Conservation (phyloP, 495 filamentous ascomycete genomes). For the Penicillium alfredii region DNA sequence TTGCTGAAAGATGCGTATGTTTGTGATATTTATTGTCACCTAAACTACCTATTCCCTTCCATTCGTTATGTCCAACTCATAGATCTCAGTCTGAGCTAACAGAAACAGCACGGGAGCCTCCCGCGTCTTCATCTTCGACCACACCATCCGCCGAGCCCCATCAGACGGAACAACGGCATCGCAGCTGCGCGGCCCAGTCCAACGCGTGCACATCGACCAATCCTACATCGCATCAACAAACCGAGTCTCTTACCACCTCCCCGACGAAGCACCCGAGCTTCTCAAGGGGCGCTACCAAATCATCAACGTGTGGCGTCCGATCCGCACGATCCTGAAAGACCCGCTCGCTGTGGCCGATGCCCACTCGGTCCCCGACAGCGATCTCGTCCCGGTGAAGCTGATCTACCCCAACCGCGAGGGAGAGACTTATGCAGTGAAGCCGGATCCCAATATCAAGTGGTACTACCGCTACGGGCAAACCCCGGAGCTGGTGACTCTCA, state of each 20-base stretch:
- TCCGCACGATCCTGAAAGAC: slow-evolving; percentile 56
- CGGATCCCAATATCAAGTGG: slow-evolving; percentile 43
- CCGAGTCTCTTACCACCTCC: slow-evolving; percentile 56
- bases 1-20: slow-evolving; percentile 58
- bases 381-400: slow-evolving; percentile 40
- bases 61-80: too few species aligned
- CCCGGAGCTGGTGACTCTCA: slow-evolving; percentile 56
- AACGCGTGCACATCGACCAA: slow-evolving; percentile 68
- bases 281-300: slow-evolving; percentile 63
- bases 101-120: slow-evolving; percentile 44
- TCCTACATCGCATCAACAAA: slow-evolving; percentile 52
- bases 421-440: slow-evolving; percentile 40
- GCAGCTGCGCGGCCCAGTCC: slow-evolving; percentile 54
- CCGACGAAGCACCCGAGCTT: slow-evolving; percentile 55
- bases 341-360: slow-evolving; percentile 58
- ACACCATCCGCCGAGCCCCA: slow-evolving; percentile 60
- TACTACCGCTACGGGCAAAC: slow-evolving; percentile 47
- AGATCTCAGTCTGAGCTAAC: too few species aligned
- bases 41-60: too few species aligned
- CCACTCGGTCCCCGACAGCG: slow-evolving; percentile 37
- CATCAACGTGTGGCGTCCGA: slow-evolving; percentile 77
- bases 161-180: slow-evolving; percentile 19
- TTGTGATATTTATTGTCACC: too few species aligned
- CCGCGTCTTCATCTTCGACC: slow-evolving; percentile 66
- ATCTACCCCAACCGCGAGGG: slow-evolving; percentile 47